phyloP scores from a whole-genome alignment of 202 grass and related monocot species.

The Panicum hallii region DNA sequence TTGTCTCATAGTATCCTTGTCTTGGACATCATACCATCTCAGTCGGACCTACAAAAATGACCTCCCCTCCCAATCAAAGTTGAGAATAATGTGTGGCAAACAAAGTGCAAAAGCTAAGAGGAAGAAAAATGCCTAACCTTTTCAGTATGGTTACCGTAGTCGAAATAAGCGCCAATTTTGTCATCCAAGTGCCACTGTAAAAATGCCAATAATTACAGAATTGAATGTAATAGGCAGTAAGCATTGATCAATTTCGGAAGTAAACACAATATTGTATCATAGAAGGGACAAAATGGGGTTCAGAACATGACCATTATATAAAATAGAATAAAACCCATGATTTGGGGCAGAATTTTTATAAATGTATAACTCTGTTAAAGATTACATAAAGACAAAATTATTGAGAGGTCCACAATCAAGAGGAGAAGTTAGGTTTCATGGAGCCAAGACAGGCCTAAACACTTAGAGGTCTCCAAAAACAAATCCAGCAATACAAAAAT shows the following conservation, averaged over 20 bases:
- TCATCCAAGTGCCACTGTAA: constrained; percentile 92
- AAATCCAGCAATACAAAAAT: constrained; percentile 32
- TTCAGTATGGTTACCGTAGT: constrained; percentile 97
- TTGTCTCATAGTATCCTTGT: constrained; percentile 58
- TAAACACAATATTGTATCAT: constrained; percentile 11
- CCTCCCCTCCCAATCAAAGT: constrained; percentile 28
- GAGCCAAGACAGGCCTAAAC: constrained; percentile 5
- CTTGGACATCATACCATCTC: constrained; percentile 81
- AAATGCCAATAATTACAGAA: background rate
- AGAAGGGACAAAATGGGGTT: background rate
- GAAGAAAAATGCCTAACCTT: constrained; percentile 63
- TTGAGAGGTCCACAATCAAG: background rate
- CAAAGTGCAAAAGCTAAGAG: constrained; percentile 32
- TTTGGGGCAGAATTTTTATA: background rate
- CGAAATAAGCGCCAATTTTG: constrained; percentile 75
- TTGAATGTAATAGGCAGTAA: no score
- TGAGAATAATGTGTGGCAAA: constrained; percentile 27
- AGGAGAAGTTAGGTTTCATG: background rate
- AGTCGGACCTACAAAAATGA: constrained; percentile 72
- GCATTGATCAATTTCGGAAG: background rate
- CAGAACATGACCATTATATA: background rate
- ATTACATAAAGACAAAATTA: background rate
- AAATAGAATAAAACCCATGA: constrained; percentile 5
- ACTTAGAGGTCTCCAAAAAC: background rate
- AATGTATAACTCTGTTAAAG: background rate